Percentiles rank a stretch among this genome's conserved stretches.
phyloP scores from a whole-genome alignment of 306 rosid genomes.

The Medicago ruthenica region DNA sequence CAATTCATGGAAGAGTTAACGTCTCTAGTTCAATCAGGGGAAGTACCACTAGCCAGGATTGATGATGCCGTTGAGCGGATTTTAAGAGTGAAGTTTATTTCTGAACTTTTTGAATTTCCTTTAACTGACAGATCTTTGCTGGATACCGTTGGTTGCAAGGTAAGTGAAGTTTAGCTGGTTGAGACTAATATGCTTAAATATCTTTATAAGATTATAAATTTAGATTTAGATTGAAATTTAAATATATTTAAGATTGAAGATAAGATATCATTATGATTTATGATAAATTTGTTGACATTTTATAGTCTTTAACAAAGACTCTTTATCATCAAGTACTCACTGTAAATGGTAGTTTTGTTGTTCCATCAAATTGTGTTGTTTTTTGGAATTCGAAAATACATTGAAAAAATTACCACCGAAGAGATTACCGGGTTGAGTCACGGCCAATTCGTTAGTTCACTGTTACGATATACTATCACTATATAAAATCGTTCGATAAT shows the following conservation, averaged over 20 bases:
- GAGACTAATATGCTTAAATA: too few relatives aligned
- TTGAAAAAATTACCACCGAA: too few relatives aligned
- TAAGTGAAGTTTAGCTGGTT: slow-evolving; percentile 38
- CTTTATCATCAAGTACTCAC: neutral
- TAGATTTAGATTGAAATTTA: too few relatives aligned
- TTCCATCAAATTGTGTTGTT: slow-evolving; percentile 6
- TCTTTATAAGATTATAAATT: too few relatives aligned
- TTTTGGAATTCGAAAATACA: too few relatives aligned
- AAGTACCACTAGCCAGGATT: slow-evolving; percentile 64
- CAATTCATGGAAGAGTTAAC: slow-evolving; percentile 57
- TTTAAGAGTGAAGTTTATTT: slow-evolving; percentile 76
- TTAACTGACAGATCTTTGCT: slow-evolving; percentile 65
- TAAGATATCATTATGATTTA: neutral
- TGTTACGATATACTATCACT: too few relatives aligned
- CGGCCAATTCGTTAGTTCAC: too few relatives aligned
- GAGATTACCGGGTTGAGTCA: too few relatives aligned
- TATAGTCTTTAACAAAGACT: too few relatives aligned
- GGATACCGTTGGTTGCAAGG: slow-evolving; percentile 82
- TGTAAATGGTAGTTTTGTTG: slow-evolving; percentile 5
- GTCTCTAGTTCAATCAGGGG: slow-evolving; percentile 67
- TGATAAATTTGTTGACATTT: too few relatives aligned
- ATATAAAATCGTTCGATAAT: too few relatives aligned
- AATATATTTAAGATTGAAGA: too few relatives aligned
- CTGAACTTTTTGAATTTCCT: slow-evolving; percentile 77
- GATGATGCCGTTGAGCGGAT: slow-evolving; percentile 81